Base-by-base conservation (phyloP, 2,329 filamentous ascomycete species). In the Cadophora gregata region DNA sequence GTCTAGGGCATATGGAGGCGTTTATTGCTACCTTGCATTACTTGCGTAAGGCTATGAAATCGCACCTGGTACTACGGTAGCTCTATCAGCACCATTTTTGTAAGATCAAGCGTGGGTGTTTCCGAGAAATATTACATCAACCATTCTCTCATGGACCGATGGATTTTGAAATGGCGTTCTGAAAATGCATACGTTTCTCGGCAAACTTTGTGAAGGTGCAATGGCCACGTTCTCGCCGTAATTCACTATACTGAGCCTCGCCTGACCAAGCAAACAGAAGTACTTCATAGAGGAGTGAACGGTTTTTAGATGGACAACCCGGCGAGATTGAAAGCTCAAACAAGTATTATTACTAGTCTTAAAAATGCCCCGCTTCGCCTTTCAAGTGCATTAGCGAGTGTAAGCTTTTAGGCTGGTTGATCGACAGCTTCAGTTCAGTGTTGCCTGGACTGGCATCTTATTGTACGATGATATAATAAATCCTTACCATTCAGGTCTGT, bases 1-100 rank as follows among this genome's bases (percentile, higher is more conserved):
- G 55, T 58, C 21, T n/a, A 58, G 55, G 55, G 55, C 55, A 58
- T 58, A 58, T 58, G 55, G 21, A 42, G 55, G 55, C 55, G 55
- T 58, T 56, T 19, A 31, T 38, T 58, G 33, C 55, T 27, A 19
- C 5, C 12, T 58, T 24, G 36, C 55, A 19, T 38, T 21, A 24
- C 55, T 56, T 27, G 33, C 33, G 19, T 21, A 16, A 42, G 21
- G 16, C 36, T 25, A 21, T 25, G n/a, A 33, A 58, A n/a, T 7
- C 21, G 33, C 21, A 33, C 31, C 55, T 12, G 21, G 21, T 58
- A 42, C 42, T n/a, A 33, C 14, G 31, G 33, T 36, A 58, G 31
- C 33, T 58, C 33, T 58, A 58, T 42, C 12, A 58, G 33, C 33
- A 58, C 42, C 1, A 16, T 19, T 25, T 31, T 31, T 58, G 55